Evolutionary conservation across 352 stramenopile genomes (phyloP), one percentile per base, ranked within the genome.

Genomic region (Globisporangium perplexum): DNA sequence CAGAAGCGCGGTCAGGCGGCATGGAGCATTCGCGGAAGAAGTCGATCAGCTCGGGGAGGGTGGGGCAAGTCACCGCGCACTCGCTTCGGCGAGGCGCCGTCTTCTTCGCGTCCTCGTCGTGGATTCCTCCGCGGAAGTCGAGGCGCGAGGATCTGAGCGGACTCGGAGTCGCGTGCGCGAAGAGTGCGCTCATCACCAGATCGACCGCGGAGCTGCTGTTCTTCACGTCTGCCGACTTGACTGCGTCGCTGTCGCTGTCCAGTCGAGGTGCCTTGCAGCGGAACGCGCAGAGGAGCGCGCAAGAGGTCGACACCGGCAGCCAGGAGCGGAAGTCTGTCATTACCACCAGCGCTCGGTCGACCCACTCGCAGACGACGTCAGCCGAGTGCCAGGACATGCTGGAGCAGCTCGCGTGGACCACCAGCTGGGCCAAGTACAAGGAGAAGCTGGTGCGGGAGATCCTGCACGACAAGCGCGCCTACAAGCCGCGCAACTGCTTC

Each of bases 61-160:
- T 17, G 2, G 31, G 11, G 15, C 50, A 11, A 22, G 38, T 63
- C 3, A 59, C 66, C 4, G 71, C 68, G 1, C 51, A 56, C 15
- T 50, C 68, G 6, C 45, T 81, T 36, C 68, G 52, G 3, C 68
- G 74, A 22, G 76, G 73, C 1, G 70, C 69, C 5, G 79, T 72
- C 53, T 81, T 85, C 54, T 72, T 68, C 45, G 70, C 71, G 26
- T 77, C 69, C 6, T 82, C 73, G 12, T 71, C 73, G 10, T 88
- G 74, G 76, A 65, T 85, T 17, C 74, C 74, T 11, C 62, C 62
- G 23, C 65, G 65, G 15, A 49, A 69, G 31, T 70, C 68, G 7
- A 55, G 64, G 7, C 49, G 65, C 7, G 52, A 55, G 12, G 54
- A 55, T 15, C 15, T 35, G 28, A 28, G 14, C 23, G n/a, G 51